Conservation (phyloP, 306 rosid genomes). For the Senna siamea region DNA sequence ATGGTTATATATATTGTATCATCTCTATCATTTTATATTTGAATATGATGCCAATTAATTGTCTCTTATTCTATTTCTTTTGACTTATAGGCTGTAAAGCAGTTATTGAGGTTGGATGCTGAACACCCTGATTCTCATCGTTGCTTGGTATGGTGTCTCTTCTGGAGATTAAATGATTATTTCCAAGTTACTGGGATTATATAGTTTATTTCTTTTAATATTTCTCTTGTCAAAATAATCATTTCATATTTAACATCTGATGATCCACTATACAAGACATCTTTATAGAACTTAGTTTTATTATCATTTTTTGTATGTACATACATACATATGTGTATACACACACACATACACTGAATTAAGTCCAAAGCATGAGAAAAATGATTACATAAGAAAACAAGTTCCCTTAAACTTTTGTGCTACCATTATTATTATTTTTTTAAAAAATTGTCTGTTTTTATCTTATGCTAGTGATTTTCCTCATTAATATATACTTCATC, state of each 20-base stretch:
- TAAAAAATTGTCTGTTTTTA: too few species aligned
- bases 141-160: constrained; percentile 56
- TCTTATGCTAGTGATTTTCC: background rate
- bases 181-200: background rate
- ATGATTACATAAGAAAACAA: background rate
- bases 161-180: background rate
- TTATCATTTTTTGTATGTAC: background rate
- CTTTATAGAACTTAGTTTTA: constrained; percentile 11
- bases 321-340: background rate
- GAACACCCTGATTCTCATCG: constrained; percentile 78
- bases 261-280: constrained; percentile 9
- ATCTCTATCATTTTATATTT: background rate
- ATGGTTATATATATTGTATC: background rate
- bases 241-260: constrained; percentile 11
- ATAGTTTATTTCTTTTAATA: background rate
- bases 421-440: too few species aligned
- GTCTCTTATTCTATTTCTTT: background rate
- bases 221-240: constrained; percentile 24
- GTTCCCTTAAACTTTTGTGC: too few species aligned
- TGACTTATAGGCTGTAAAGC: constrained; percentile 63
- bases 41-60: background rate
- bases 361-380: background rate
- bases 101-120: constrained; percentile 64
- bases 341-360: too few species aligned
- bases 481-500: too few species aligned